Conservation (phyloP, 106 monocot species). For the Dioscorea zingiberensis region DNA sequence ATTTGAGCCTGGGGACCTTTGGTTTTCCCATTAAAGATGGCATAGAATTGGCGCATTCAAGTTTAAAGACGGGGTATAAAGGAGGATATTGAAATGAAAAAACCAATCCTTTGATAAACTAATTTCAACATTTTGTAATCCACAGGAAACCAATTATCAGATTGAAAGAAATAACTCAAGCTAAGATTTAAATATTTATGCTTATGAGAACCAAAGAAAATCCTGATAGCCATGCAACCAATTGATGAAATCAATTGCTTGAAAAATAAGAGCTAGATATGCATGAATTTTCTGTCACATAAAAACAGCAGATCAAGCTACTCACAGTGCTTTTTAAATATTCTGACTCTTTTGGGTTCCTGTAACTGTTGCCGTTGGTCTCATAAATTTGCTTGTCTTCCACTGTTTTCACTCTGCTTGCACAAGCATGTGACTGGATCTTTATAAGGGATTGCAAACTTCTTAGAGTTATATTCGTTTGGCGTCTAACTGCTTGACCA, state of each 20-base stretch:
- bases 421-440: slow-evolving; percentile 38
- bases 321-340: slow-evolving; percentile 6
- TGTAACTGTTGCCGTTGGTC: slow-evolving; percentile 1
- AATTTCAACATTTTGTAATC: no score
- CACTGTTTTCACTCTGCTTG: slow-evolving; percentile 17
- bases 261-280: background rate
- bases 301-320: background rate
- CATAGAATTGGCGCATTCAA: no score
- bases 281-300: no score
- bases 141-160: background rate
- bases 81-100: no score
- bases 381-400: slow-evolving; percentile 6
- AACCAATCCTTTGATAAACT: no score
- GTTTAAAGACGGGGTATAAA: no score
- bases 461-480: slow-evolving; percentile 30
- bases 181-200: background rate
- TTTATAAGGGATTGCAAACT: slow-evolving; percentile 54
- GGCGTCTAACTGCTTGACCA: slow-evolving; percentile 46
- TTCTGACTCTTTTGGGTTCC: slow-evolving; percentile 5
- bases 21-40: no score
- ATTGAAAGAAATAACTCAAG: background rate
- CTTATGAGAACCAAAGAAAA: background rate
- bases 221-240: background rate
- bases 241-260: background rate
- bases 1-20: no score